Evolutionary conservation across 306 rosid species (phyloP), one percentile per base, ranked within the genome.

Genomic region (Inga leiocalycina): DNA sequence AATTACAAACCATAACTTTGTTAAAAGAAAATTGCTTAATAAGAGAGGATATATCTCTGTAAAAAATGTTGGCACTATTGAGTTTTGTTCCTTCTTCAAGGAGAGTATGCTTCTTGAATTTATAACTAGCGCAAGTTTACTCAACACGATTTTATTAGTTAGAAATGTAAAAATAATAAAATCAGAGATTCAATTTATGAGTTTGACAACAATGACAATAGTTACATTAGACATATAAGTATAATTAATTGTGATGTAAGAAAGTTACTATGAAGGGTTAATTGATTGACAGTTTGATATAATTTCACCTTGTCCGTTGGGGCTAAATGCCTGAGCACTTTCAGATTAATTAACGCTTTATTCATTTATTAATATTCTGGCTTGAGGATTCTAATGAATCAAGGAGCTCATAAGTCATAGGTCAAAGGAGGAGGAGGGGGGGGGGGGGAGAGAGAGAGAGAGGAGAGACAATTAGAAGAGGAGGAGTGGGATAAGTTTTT

Each of bases 161-260:
- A 0, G 8, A 39, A 39, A 39, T 0, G 8, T 39, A 39, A 39
- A 39, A 39, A 39, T 0, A 0, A 39, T 39, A 39, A 39, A 6
- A 0, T 39, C 0, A 0, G 1, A 5, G 7, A 37, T 1, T 39
- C 1, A 39, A 6, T 0, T 6, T 0, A 6, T 0, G 1, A 39
- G 0, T 5, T 39, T 39, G 8, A 0, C 0, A 39, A 39, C 1
- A 39, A 39, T 39, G 1, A 39, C 8, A 39, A 39, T 39, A 39
- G 1, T 39, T 5, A 5, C 41, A 0, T 27, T 39, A 27, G 27
- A 27, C 27, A 27, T 10, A 22, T 59, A 24, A 59, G 11, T 59
- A n/a, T 64, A 30, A 65, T 65, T 32, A 27, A 64, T 27, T 30
- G 30, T 64, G 37, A 65, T 1, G 59, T 56, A 45, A 59, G 44